These are phyloP conservation scores for Daldinia childiae DNA, from an alignment of 495 filamentous ascomycete genomes.

Conservation along the genomic window DNA sequence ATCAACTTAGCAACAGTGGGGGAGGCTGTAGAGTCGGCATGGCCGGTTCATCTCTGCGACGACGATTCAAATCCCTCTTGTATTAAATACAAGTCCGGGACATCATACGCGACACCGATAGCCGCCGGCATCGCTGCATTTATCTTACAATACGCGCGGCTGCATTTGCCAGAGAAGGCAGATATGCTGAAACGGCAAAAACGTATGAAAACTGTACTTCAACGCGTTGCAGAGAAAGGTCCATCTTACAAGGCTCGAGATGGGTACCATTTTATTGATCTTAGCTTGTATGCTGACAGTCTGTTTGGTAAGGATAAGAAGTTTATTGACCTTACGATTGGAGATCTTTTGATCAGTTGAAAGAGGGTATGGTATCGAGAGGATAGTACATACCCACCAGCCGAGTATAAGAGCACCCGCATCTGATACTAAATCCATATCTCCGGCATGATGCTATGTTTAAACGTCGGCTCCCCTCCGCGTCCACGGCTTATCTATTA, in stretches of 20 bases:
- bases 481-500: neutral
- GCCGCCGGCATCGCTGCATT: neutral
- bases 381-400: neutral
- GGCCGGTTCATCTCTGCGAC: neutral
- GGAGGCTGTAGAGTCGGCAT: neutral
- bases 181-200: neutral
- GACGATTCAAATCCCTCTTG: neutral
- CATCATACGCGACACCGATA: neutral
- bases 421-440: neutral
- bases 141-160: neutral
- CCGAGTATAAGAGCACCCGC: neutral
- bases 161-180: neutral
- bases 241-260: conserved; percentile 2
- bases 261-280: conserved; percentile 1
- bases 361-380: neutral
- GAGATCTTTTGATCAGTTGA: neutral
- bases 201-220: neutral
- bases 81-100: neutral
- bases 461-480: neutral
- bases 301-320: neutral
- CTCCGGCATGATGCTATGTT: neutral
- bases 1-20: neutral
- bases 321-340: neutral
- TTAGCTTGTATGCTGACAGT: neutral
- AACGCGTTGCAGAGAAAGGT: conserved; percentile 2